Percentiles rank a stretch among this genome's conserved stretches.
phyloP scores from a whole-genome alignment of 768 basidiomycete species.

The Xerocomellus intermedius region DNA sequence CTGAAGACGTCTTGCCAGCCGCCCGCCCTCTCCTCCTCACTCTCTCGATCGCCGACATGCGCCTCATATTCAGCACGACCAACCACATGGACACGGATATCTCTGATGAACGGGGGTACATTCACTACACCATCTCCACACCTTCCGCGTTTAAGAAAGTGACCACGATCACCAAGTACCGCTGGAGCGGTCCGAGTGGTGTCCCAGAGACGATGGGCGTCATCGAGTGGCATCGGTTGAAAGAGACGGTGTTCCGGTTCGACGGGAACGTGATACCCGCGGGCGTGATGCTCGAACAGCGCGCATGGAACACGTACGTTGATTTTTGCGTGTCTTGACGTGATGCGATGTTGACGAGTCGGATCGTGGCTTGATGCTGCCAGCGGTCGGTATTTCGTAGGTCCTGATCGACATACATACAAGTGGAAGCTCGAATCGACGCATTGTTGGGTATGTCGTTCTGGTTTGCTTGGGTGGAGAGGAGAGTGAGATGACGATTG shows the following conservation, averaged over 20 bases:
- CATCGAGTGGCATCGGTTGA: conserved; percentile 26
- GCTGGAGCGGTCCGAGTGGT: conserved; percentile 9
- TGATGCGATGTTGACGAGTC: not conserved
- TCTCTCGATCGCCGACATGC: conserved; percentile 12
- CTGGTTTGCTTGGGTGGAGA: not conserved
- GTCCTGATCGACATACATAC: conserved; percentile 30
- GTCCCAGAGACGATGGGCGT: conserved; percentile 22
- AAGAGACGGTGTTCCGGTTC: conserved; percentile 13
- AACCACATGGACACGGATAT: conserved; percentile 23
- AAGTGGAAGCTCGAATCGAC: conserved; percentile 31
- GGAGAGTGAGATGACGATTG: not conserved
- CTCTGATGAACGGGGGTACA: conserved; percentile 17
- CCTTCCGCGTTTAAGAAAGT: conserved; percentile 9
- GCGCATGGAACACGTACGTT: conserved; percentile 19
- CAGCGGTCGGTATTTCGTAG: conserved; percentile 35
- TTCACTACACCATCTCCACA: conserved; percentile 22
- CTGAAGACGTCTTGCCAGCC: not conserved
- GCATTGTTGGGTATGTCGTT: conserved; percentile 26
- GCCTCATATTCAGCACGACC: conserved; percentile 20
- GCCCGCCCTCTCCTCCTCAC: not conserved
- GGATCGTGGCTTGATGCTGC: not conserved
- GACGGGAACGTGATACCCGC: conserved; percentile 12
- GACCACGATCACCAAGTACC: conserved; percentile 29
- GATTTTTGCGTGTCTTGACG: not conserved
- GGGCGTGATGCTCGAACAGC: conserved; percentile 12